A percentile compares a stretch with the other conserved stretches of the same genome.
These are phyloP conservation scores for Lentinula sp. DNA, from an alignment of 768 basidiomycete species.

Conservation along the genomic window DNA sequence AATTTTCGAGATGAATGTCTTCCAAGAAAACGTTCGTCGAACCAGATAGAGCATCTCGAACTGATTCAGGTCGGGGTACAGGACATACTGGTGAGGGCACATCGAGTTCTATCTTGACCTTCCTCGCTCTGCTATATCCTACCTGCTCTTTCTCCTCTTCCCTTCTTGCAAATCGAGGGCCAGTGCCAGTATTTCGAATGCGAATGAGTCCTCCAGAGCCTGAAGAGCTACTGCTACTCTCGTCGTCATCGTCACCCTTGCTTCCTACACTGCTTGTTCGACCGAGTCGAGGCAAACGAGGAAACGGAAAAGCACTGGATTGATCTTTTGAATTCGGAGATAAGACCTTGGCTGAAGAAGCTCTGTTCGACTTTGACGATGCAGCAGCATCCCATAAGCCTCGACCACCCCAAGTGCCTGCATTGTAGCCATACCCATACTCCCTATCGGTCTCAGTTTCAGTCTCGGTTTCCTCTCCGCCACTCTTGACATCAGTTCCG, in stretches of 20 bases:
- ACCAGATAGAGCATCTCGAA: neutral
- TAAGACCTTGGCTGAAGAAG: neutral
- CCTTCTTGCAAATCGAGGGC: neutral
- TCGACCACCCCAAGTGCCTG: neutral
- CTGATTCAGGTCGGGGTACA: neutral
- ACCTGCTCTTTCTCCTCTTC: neutral
- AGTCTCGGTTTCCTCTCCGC: constrained; percentile 38
- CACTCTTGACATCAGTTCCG: neutral
- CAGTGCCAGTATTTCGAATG: neutral
- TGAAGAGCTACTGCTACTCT: neutral
- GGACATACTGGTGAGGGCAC: neutral
- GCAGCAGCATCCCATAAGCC: neutral
- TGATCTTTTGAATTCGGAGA: neutral
- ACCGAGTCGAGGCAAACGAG: neutral
- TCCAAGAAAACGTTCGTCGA: neutral
- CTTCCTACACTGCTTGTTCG: neutral
- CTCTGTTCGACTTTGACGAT: neutral
- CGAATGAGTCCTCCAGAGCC: neutral
- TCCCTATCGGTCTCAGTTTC: constrained; percentile 34
- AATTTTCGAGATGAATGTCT: neutral
- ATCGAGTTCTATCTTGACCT: neutral
- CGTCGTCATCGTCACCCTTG: neutral
- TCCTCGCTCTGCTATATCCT: neutral
- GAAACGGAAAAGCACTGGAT: neutral
- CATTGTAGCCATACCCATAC: constrained; percentile 6